Evolutionary conservation across 2,329 filamentous ascomycete genomes (phyloP).

Genomic region (Colletotrichum viniferum): DNA sequence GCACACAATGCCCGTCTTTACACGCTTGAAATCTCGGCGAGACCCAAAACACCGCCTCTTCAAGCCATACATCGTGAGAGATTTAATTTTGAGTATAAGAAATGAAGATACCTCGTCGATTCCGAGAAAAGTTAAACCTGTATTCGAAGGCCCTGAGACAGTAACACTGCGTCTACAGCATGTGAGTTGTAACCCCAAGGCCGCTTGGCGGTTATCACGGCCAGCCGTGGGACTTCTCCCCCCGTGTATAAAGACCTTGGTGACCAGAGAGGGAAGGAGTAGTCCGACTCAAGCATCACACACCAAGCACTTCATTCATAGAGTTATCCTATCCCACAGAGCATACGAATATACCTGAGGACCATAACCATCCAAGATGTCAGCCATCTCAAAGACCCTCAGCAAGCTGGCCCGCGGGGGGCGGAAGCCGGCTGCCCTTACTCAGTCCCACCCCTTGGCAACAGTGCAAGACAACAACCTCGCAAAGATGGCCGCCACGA

Average conservation of each 20-base stretch:
- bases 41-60: not conserved
- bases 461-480: slow-evolving; percentile 14
- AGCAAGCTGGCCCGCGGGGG: not conserved
- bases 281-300: not conserved
- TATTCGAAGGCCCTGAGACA: not conserved
- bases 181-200: not conserved
- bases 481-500: slow-evolving; percentile 3
- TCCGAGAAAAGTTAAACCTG: not conserved
- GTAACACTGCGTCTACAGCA: not conserved
- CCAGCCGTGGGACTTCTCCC: not conserved
- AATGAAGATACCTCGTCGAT: not conserved
- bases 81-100: slow-evolving; percentile 1
- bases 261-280: not conserved
- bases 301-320: not conserved
- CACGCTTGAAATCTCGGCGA: not conserved
- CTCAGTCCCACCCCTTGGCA: not conserved
- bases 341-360: not conserved
- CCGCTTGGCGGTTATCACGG: not conserved
- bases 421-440: not conserved
- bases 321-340: not conserved
- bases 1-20: not conserved
- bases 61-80: not conserved
- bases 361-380: not conserved
- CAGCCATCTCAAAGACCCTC: not conserved
- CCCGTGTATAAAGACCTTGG: not conserved